Conservation (phyloP, 2,329 filamentous ascomycete species). For the Paecilomyces dactylethromorphus region DNA sequence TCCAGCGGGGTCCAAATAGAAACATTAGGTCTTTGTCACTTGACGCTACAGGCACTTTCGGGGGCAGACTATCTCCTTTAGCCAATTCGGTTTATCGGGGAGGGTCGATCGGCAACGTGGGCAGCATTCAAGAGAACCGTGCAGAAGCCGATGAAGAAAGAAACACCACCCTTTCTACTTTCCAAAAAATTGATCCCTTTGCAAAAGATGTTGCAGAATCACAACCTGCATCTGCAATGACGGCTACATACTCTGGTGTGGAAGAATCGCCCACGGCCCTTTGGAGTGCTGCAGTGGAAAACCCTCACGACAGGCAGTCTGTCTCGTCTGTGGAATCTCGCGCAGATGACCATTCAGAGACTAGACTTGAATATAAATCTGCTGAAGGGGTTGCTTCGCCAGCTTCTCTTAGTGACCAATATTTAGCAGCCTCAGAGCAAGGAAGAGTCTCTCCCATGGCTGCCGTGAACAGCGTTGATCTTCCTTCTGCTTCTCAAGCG, state of each 20-base stretch:
- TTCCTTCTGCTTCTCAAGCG: constrained; percentile 3
- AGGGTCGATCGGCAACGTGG: not conserved
- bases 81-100: not conserved
- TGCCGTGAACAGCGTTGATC: not conserved
- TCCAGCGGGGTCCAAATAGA: not conserved
- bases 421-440: not conserved
- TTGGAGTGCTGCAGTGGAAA: not conserved
- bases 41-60: not conserved
- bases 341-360: not conserved
- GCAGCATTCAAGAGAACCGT: not conserved
- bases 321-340: not conserved
- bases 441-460: not conserved
- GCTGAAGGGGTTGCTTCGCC: no score
- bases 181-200: not conserved
- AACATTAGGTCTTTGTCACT: not conserved
- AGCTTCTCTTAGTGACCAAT: not conserved
- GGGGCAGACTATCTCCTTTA: not conserved
- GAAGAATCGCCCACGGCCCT: not conserved
- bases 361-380: not conserved
- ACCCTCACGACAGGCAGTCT: not conserved
- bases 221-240: not conserved
- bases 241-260: not conserved
- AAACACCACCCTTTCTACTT: not conserved
- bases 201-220: not conserved
- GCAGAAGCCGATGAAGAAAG: not conserved